phyloP scores from a whole-genome alignment of 1,284 basidiomycete genomes.

The Ganoderma leucocontextum region DNA sequence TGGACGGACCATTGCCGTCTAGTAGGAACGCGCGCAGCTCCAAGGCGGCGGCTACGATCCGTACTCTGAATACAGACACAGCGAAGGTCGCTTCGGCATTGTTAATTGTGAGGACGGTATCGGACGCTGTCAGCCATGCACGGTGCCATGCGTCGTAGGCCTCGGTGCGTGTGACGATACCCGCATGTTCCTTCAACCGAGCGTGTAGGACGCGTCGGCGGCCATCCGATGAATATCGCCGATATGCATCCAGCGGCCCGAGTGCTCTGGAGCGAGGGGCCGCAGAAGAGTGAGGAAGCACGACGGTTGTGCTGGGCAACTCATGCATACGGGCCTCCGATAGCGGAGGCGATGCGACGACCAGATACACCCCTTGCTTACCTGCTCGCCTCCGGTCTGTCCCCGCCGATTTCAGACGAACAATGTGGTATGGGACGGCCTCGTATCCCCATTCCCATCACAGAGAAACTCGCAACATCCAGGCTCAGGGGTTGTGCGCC shows the following conservation, averaged over 20 bases:
- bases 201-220: neutral
- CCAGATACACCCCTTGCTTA: neutral
- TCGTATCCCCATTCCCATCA: neutral
- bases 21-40: neutral
- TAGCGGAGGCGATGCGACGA: neutral
- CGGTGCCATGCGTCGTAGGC: neutral
- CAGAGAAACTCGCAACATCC: neutral
- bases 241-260: neutral
- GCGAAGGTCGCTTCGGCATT: conserved; percentile 1
- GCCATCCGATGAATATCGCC: neutral
- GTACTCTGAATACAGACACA: neutral
- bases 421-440: neutral
- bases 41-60: neutral
- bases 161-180: neutral
- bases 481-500: neutral
- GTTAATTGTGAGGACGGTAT: conserved; percentile 4
- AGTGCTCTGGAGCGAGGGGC: neutral
- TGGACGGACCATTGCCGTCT: neutral
- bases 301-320: neutral
- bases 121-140: conserved; percentile 5
- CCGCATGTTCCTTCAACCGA: neutral
- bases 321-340: neutral
- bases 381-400: neutral
- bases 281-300: neutral
- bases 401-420: neutral